phyloP scores from a whole-genome alignment of 352 stramenopile species.

The Aphanomyces cochlioides region DNA sequence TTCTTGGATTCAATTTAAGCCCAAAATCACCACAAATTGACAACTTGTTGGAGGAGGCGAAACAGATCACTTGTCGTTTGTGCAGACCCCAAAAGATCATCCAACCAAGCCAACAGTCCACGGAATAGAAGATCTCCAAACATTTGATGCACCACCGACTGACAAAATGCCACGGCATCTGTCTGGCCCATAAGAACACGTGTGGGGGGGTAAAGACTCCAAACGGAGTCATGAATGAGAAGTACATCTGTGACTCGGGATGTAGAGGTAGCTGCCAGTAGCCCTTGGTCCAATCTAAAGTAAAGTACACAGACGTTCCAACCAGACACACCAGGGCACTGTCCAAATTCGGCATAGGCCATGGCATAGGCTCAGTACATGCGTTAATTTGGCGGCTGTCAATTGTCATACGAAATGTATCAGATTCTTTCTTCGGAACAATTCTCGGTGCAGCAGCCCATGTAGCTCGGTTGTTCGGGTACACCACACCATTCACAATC shows the following conservation, averaged over 20 bases:
- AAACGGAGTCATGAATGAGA: constrained; percentile 31
- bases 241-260: constrained; percentile 19
- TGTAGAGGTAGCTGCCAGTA: constrained; percentile 33
- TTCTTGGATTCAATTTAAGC: constrained; percentile 39
- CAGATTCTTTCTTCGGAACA: constrained; percentile 5
- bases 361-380: constrained; percentile 31
- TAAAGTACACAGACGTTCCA: constrained; percentile 1
- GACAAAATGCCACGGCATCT: constrained; percentile 29
- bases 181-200: constrained; percentile 34
- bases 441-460: constrained; percentile 18
- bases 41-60: constrained; percentile 31
- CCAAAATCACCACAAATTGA: constrained; percentile 31
- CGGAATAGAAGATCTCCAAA: constrained; percentile 29
- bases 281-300: constrained; percentile 23
- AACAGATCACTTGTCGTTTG: constrained; percentile 25
- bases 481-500: constrained; percentile 7
- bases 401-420: constrained; percentile 29
- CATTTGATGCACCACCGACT: constrained; percentile 30
- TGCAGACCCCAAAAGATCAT: constrained; percentile 35
- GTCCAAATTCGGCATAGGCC: constrained; percentile 30
- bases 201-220: constrained; percentile 29
- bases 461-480: constrained; percentile 17
- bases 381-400: constrained; percentile 31
- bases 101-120: constrained; percentile 35
- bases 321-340: neutral